Evolutionary conservation across 768 basidiomycete species (phyloP).

Genomic region (Filobasidium floriforme): DNA sequence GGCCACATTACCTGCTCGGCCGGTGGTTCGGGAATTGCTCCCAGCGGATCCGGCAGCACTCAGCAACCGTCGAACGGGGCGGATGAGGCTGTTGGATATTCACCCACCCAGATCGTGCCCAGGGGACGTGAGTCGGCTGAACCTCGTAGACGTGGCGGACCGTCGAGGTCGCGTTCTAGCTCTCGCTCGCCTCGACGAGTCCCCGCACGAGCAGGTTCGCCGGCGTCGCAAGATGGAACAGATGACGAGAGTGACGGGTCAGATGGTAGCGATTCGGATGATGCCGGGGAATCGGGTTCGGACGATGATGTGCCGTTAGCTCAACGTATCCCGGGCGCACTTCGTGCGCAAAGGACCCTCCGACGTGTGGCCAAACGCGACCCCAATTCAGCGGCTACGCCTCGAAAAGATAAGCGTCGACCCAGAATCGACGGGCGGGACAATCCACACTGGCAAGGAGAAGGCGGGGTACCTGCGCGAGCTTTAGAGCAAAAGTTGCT

Average conservation of each 20-base stretch:
- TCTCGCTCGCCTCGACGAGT: constrained; percentile 17
- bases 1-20: not conserved
- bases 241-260: not conserved
- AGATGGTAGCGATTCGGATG: constrained; percentile 10
- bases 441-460: constrained; percentile 35
- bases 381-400: too few relatives aligned
- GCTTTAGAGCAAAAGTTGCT: constrained; percentile 26
- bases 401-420: not conserved
- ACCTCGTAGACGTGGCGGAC: not conserved
- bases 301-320: constrained; percentile 35
- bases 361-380: not conserved
- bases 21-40: not conserved
- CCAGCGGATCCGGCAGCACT: not conserved
- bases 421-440: constrained; percentile 29
- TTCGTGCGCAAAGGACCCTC: constrained; percentile 25
- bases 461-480: constrained; percentile 38
- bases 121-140: not conserved
- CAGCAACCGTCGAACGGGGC: too few relatives aligned
- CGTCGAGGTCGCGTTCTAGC: constrained; percentile 23
- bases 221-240: not conserved
- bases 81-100: not conserved
- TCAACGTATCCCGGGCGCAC: constrained; percentile 35
- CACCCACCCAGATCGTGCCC: not conserved
- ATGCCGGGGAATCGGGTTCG: not conserved
- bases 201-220: constrained; percentile 1